Conservation (phyloP, 2,329 filamentous ascomycete genomes). For the Ascochyta rabiei region DNA sequence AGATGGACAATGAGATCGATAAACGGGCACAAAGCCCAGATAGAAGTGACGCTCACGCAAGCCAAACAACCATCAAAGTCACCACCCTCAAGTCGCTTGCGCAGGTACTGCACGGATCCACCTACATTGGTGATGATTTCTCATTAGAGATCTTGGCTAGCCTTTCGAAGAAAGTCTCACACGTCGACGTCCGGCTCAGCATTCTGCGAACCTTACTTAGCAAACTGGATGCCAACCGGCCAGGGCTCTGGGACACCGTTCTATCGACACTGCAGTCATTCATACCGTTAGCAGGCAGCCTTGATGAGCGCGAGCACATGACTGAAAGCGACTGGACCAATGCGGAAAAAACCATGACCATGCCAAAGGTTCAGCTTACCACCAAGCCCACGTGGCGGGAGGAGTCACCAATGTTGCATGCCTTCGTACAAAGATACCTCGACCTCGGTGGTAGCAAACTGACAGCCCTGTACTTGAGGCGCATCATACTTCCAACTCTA, state of each 20-base stretch:
- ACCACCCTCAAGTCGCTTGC: constrained; percentile 53
- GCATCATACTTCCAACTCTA: constrained; percentile 31
- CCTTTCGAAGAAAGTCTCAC: constrained; percentile 38
- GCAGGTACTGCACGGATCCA: constrained; percentile 43
- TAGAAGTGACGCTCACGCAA: not conserved
- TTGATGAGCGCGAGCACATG: constrained; percentile 44
- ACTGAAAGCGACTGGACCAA: constrained; percentile 41
- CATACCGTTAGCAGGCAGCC: constrained; percentile 42
- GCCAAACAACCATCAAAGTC: constrained; percentile 44
- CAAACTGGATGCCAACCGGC: constrained; percentile 24
- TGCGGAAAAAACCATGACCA: constrained; percentile 19
- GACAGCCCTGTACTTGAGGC: constrained; percentile 14
- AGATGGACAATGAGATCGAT: not conserved
- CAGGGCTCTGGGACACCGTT: constrained; percentile 19
- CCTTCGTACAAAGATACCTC: constrained; percentile 1
- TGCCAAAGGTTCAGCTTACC: constrained; percentile 14
- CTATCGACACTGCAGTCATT: constrained; percentile 32
- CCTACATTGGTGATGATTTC: constrained; percentile 40
- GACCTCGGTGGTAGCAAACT: not conserved
- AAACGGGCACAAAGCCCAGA: not conserved
- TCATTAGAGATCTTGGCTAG: constrained; percentile 39
- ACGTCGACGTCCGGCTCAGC: constrained; percentile 48
- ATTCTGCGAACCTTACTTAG: constrained; percentile 43
- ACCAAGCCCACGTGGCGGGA: not conserved
- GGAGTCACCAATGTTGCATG: constrained; percentile 16